Conservation (phyloP, 164 flowering plant species). For the Litsea cubeba region DNA sequence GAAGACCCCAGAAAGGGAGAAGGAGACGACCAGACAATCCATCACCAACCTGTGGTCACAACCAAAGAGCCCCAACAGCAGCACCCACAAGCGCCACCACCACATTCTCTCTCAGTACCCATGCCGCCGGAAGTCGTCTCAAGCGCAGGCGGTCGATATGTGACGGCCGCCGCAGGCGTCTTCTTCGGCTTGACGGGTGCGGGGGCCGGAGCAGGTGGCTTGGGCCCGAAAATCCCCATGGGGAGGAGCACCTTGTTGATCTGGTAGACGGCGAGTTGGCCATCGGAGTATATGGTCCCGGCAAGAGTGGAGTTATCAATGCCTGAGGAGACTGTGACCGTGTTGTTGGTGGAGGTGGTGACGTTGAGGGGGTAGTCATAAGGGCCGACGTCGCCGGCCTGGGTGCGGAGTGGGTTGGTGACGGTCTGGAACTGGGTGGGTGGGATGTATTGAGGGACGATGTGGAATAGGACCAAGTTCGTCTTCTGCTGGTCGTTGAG, state of each 20-base stretch:
- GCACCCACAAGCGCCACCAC: not conserved
- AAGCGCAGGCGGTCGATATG: not conserved
- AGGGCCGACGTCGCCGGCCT: conserved; percentile 50
- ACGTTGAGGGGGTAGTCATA: conserved; percentile 63
- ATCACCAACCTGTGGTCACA: not conserved
- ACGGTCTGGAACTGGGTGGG: conserved; percentile 64
- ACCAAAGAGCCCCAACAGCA: not conserved
- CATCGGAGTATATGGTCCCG: conserved; percentile 53
- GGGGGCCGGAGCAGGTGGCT: conserved; percentile 57
- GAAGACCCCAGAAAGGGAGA: not conserved
- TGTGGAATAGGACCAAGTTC: conserved; percentile 61
- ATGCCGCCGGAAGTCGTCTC: not conserved
- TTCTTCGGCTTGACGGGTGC: conserved; percentile 36
- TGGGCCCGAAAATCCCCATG: conserved; percentile 41
- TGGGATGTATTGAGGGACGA: conserved; percentile 48
- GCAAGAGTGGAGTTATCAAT: conserved; percentile 46
- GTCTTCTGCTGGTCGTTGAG: conserved; percentile 54
- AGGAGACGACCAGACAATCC: not conserved
- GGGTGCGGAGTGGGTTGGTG: conserved; percentile 82
- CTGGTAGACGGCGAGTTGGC: conserved; percentile 67
- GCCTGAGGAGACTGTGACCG: conserved; percentile 68
- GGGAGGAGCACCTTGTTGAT: conserved; percentile 81
- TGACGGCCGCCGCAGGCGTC: conserved; percentile 10
- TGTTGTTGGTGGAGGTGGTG: conserved; percentile 54
- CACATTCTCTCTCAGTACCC: not conserved